Conservation (phyloP, 805 yeast genomes). For the Kluyveromyces aestuarii region DNA sequence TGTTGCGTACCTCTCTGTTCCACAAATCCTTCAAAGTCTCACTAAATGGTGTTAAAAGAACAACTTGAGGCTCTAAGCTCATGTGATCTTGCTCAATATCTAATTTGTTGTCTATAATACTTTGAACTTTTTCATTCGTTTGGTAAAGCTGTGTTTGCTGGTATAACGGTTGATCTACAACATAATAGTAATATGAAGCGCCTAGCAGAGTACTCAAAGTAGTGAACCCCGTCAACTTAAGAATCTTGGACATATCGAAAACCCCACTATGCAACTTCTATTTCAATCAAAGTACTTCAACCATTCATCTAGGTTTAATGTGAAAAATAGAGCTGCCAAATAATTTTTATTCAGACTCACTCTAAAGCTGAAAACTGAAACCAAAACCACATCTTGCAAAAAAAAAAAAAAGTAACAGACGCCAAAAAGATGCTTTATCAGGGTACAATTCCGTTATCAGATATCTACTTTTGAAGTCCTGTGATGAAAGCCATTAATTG, state of each 20-base stretch:
- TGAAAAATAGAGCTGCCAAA: too few relatives aligned
- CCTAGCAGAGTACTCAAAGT: constrained; percentile 13
- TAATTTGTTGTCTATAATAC: constrained; percentile 15
- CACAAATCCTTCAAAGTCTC: constrained; percentile 26
- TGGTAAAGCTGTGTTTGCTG: constrained; percentile 10
- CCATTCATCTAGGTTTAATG: too few relatives aligned
- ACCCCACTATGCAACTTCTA: not conserved
- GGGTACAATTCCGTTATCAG: too few relatives aligned
- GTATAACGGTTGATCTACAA: constrained; percentile 16
- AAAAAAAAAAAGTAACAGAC: too few relatives aligned
- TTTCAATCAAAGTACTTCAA: too few relatives aligned
- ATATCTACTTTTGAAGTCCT: too few relatives aligned
- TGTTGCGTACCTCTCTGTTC: constrained; percentile 21
- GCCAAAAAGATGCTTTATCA: too few relatives aligned
- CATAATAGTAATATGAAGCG: constrained; percentile 18
- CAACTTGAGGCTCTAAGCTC: constrained; percentile 9
- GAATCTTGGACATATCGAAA: constrained; percentile 15
- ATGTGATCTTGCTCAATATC: constrained; percentile 10
- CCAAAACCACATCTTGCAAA: too few relatives aligned
- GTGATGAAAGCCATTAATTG: too few relatives aligned
- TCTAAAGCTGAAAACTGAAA: too few relatives aligned
- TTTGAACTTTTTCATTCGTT: constrained; percentile 13
- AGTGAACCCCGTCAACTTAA: constrained; percentile 16
- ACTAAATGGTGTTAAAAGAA: constrained; percentile 14
- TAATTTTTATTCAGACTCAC: too few relatives aligned